A percentile compares a stretch with the other conserved stretches of the same genome.
These are phyloP conservation scores for Leucocoprinus leucothites DNA, from an alignment of 768 basidiomycete species.

Conservation along the genomic window DNA sequence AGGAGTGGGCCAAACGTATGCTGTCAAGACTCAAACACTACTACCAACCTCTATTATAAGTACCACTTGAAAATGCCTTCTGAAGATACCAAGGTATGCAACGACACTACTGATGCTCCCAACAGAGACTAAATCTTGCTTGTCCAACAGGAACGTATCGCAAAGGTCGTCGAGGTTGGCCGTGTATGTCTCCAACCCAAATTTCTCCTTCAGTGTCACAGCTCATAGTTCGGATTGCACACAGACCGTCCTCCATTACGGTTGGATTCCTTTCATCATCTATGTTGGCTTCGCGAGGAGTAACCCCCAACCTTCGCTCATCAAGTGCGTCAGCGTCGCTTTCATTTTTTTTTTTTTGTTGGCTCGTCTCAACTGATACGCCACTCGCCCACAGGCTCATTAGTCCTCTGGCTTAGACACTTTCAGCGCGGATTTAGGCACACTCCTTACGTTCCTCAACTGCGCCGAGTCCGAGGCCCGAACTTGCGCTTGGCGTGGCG, in stretches of 20 bases:
- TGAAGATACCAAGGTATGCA: conserved; percentile 81
- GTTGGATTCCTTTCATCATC: conserved; percentile 96
- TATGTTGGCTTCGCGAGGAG: conserved; percentile 92
- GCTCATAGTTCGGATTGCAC: background rate
- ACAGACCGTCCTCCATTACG: conserved; percentile 89
- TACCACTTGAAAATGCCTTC: conserved; percentile 60
- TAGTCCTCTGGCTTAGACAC: conserved; percentile 80
- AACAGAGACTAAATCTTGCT: background rate
- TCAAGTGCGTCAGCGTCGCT: conserved; percentile 67
- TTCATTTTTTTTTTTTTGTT: too few relatives aligned
- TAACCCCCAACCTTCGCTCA: conserved; percentile 91
- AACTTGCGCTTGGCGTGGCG: background rate
- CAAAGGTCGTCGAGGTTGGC: conserved; percentile 75
- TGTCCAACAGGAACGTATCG: conserved; percentile 71
- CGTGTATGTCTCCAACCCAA: conserved; percentile 51
- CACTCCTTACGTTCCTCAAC: conserved; percentile 19
- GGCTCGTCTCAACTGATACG: conserved; percentile 5
- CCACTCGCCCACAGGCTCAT: conserved; percentile 62
- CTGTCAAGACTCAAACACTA: conserved; percentile 17
- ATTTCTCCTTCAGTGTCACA: too few relatives aligned
- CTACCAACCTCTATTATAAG: conserved; percentile 12
- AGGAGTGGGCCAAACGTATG: conserved; percentile 5
- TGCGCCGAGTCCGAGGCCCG: conserved; percentile 1
- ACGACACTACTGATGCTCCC: background rate
- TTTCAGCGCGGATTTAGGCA: conserved; percentile 2